A percentile compares a stretch with the other conserved stretches of the same genome.
Evolutionary conservation across 352 stramenopile species (phyloP).

Genomic region (Phytophthora chlamydospora): DNA sequence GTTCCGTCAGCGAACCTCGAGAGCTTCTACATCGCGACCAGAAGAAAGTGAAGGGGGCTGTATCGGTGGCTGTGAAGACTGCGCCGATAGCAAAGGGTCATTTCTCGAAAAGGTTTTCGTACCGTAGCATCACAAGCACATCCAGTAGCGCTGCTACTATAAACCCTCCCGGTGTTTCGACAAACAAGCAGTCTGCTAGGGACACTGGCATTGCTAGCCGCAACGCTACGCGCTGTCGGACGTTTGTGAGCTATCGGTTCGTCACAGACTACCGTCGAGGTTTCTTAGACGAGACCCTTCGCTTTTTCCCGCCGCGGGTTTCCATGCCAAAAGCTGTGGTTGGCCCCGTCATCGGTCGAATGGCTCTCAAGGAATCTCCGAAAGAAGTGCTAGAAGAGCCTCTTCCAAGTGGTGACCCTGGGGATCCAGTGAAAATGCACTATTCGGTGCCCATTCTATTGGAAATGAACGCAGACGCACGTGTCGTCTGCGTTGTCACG

Average conservation of each 20-base stretch:
- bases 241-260: conserved; percentile 62
- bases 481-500: conserved; percentile 62
- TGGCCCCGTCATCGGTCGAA: conserved; percentile 64
- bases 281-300: conserved; percentile 55
- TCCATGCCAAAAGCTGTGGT: conserved; percentile 46
- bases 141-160: conserved; percentile 1
- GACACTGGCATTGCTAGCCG: neutral
- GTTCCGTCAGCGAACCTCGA: conserved; percentile 58
- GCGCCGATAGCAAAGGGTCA: conserved; percentile 47
- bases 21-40: conserved; percentile 29
- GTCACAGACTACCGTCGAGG: conserved; percentile 62
- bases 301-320: conserved; percentile 54
- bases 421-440: conserved; percentile 16
- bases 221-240: conserved; percentile 21
- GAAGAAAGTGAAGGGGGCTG: conserved; percentile 26
- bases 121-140: conserved; percentile 41
- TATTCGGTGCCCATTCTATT: conserved; percentile 63
- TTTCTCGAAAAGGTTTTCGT: conserved; percentile 82
- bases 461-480: conserved; percentile 60
- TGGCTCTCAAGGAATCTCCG: conserved; percentile 28
- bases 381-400: neutral
- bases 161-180: neutral
- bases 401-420: conserved; percentile 14
- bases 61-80: conserved; percentile 1
- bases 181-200: neutral